phyloP scores from a whole-genome alignment of 2,329 filamentous ascomycete species.

The Clonostachys solani region DNA sequence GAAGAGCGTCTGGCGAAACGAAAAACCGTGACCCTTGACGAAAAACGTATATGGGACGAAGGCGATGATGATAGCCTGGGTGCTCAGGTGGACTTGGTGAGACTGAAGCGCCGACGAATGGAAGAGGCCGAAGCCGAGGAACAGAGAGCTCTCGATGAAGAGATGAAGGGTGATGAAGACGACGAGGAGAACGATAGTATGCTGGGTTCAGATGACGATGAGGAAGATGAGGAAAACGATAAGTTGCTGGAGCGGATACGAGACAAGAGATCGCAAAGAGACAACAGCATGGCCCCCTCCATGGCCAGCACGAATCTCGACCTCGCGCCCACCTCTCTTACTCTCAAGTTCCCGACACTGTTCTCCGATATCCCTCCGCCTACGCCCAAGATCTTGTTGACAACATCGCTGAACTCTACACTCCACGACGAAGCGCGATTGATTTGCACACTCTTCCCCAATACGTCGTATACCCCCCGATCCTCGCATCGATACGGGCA shows the following conservation, averaged over 20 bases:
- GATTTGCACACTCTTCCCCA: constrained; percentile 79
- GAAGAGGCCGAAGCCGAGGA: constrained; percentile 48
- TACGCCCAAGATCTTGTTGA: constrained; percentile 83
- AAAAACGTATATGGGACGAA: constrained; percentile 88
- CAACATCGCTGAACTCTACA: constrained; percentile 83
- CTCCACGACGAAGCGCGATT: constrained; percentile 79
- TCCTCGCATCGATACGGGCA: constrained; percentile 79
- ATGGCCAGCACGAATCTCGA: constrained; percentile 62
- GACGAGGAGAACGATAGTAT: constrained; percentile 72
- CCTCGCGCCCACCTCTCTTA: constrained; percentile 54
- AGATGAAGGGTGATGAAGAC: constrained; percentile 39
- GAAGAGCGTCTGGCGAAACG: constrained; percentile 72
- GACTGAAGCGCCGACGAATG: constrained; percentile 52
- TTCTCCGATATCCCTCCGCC: constrained; percentile 56
- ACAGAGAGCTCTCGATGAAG: constrained; percentile 37
- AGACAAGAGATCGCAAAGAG: constrained; percentile 37
- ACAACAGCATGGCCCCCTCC: constrained; percentile 51
- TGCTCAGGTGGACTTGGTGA: constrained; percentile 52
- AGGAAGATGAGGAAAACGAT: constrained; percentile 42
- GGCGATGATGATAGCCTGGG: constrained; percentile 57
- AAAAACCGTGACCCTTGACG: constrained; percentile 76
- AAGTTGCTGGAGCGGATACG: constrained; percentile 36
- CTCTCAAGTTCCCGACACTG: constrained; percentile 58
- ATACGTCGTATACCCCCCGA: constrained; percentile 80
- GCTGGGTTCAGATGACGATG: constrained; percentile 60